Evolutionary conservation across 305 asterid genomes (phyloP).

Genomic region (Ilex paraguariensis): DNA sequence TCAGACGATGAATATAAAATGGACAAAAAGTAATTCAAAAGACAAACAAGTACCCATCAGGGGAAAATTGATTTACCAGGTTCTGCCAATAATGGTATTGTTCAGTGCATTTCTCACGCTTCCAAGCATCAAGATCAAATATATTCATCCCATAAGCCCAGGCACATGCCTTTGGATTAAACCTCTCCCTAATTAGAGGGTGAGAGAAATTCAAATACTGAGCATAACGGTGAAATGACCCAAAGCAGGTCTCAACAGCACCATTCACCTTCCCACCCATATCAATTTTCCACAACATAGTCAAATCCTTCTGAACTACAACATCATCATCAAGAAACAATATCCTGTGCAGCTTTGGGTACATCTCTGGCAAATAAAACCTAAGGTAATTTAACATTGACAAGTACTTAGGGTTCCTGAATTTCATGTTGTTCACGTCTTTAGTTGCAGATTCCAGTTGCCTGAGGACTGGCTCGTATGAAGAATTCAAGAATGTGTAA

Average conservation of each 20-base stretch:
- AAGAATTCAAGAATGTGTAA: constrained; percentile 41
- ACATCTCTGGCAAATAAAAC: constrained; percentile 51
- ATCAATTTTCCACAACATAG: constrained; percentile 45
- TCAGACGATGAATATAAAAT: neutral
- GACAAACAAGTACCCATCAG: neutral
- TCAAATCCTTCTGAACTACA: constrained; percentile 53
- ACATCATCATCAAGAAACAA: constrained; percentile 51
- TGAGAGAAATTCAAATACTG: constrained; percentile 50
- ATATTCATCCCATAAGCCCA: constrained; percentile 59
- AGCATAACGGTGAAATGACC: constrained; percentile 41
- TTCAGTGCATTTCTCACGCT: constrained; percentile 38
- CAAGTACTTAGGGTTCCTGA: constrained; percentile 44
- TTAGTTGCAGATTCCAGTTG: constrained; percentile 36
- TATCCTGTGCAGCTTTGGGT: constrained; percentile 45
- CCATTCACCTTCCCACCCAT: constrained; percentile 51
- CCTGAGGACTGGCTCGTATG: constrained; percentile 42
- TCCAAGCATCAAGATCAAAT: constrained; percentile 55
- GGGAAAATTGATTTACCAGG: constrained; percentile 24
- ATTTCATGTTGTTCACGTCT: constrained; percentile 38
- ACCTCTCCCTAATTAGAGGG: constrained; percentile 48
- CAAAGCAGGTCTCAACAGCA: constrained; percentile 47
- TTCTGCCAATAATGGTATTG: constrained; percentile 55
- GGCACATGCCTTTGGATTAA: constrained; percentile 42
- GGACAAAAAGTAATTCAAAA: neutral
- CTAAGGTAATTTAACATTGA: constrained; percentile 50